Base-by-base conservation (phyloP, 352 stramenopile genomes). In the Phytophthora fragariaefolia region DNA sequence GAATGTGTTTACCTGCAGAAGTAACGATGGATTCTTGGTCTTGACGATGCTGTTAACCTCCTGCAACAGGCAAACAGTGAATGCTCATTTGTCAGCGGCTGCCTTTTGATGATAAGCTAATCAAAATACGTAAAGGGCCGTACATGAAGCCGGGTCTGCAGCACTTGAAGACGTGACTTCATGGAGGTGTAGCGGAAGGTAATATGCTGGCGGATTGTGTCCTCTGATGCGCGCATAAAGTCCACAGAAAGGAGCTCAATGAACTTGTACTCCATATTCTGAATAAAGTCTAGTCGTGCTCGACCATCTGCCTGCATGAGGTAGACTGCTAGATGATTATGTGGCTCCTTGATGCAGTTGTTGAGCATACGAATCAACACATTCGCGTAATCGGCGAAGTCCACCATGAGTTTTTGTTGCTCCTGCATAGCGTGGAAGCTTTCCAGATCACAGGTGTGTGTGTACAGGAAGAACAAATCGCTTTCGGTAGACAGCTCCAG, bases 251-350 rank as follows among this genome's bases (percentile, higher is more conserved):
- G 83, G 9, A 98, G 73, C 77, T 98, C 95, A 28, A 98, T 91
- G 69, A 98, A 98, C 58, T 98, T 98, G 87, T 98, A 98, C 78
- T 98, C 91, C 94, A 98, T 98, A 66, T 98, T 98, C 76, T 97
- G 91, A 62, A 98, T 98, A 61, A 98, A 97, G 58, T 98, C 94
- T 9, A 98, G 77, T 2, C 93, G 83, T 17, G 91, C 91, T 48
- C 90, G 88, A n/a, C 89, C 87, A 50, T 98, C 93, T 1, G 85
- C 83, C 53, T 97, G 85, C 89, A 98, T 97, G 24, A 98, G 74
- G 60, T 98, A 98, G 17, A 98, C 91, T 23, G 93, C 92, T 43
- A 98, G 70, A 65, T 98, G 91, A 68, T 92, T 97, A 72, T 98
- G 90, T 2, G 94, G 93, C 68, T 98, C 93, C 61, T 97, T 96